These are phyloP conservation scores for Kockovaella imperatae DNA, from an alignment of 768 basidiomycete species.

Conservation along the genomic window DNA sequence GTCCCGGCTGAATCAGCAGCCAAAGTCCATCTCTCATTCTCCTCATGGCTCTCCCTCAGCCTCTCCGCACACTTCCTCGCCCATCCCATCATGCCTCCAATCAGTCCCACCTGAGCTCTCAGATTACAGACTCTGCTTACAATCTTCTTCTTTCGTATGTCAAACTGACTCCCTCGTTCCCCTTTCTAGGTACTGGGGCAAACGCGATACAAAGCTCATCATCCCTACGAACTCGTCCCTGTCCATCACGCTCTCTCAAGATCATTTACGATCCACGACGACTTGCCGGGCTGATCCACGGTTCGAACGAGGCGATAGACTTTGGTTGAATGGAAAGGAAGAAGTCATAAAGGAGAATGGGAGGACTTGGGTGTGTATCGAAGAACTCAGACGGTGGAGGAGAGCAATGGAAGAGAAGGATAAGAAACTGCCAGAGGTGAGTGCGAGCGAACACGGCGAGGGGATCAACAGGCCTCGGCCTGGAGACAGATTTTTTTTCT, in stretches of 20 bases:
- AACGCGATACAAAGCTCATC: conserved; percentile 89
- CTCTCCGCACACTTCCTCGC: too few relatives aligned
- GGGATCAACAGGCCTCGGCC: too few relatives aligned
- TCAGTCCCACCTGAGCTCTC: too few relatives aligned
- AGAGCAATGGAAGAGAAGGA: conserved; percentile 66
- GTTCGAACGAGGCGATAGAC: conserved; percentile 60
- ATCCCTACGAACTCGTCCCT: conserved; percentile 96
- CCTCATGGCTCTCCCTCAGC: too few relatives aligned
- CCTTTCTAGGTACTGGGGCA: conserved; percentile 99
- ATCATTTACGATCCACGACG: conserved; percentile 88
- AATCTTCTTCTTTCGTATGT: too few relatives aligned
- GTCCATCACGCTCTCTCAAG: conserved; percentile 94
- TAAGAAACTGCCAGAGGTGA: conserved; percentile 59
- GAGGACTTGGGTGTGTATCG: conserved; percentile 73
- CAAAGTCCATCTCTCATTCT: too few relatives aligned
- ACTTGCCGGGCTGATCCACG: conserved; percentile 74
- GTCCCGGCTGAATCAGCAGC: too few relatives aligned
- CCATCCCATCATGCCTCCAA: too few relatives aligned
- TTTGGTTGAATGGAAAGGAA: conserved; percentile 93
- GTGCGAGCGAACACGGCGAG: too few relatives aligned
- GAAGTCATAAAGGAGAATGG: conserved; percentile 79
- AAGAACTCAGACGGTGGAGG: conserved; percentile 73
- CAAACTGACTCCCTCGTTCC: too few relatives aligned
- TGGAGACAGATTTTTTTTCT: too few relatives aligned
- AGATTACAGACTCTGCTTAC: too few relatives aligned